Percentiles rank a stretch among this genome's conserved stretches.
These are phyloP conservation scores for Gentiana straminea DNA, from an alignment of 257 asterid genomes.

Conservation along the genomic window DNA sequence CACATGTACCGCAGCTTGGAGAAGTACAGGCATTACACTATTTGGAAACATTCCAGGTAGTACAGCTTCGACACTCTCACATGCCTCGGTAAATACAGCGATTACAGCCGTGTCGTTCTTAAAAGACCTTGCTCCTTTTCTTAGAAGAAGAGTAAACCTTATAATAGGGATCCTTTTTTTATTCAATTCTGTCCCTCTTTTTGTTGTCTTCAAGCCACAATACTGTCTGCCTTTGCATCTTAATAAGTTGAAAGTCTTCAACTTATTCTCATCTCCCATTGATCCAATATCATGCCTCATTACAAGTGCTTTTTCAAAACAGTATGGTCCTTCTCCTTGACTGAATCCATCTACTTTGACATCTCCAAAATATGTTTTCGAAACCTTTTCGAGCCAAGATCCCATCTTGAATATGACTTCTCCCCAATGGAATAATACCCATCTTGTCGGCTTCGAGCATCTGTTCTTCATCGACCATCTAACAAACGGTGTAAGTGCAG, in stretches of 20 bases:
- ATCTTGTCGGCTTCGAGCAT: constrained; percentile 21
- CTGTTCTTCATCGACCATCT: constrained; percentile 24
- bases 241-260: constrained; percentile 16
- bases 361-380: constrained; percentile 16
- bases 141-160: constrained; percentile 21
- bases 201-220: constrained; percentile 19
- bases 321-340: too few relatives aligned
- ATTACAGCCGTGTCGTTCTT: constrained; percentile 25
- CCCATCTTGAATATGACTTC: constrained; percentile 24
- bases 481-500: constrained; percentile 24
- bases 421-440: constrained; percentile 31
- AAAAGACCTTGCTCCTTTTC: constrained; percentile 28
- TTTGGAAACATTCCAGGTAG: constrained; percentile 66
- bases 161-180: constrained; percentile 15
- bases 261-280: constrained; percentile 20
- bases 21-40: constrained; percentile 63
- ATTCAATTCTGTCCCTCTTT: too few relatives aligned
- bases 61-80: constrained; percentile 23
- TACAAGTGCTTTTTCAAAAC: constrained; percentile 29
- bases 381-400: constrained; percentile 19
- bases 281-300: constrained; percentile 25
- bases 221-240: constrained; percentile 25
- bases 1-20: constrained; percentile 85
- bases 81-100: constrained; percentile 20
- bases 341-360: constrained; percentile 19